These are phyloP conservation scores for Pseudopithomyces chartarum DNA, from an alignment of 2,329 filamentous ascomycete genomes.

Conservation along the genomic window DNA sequence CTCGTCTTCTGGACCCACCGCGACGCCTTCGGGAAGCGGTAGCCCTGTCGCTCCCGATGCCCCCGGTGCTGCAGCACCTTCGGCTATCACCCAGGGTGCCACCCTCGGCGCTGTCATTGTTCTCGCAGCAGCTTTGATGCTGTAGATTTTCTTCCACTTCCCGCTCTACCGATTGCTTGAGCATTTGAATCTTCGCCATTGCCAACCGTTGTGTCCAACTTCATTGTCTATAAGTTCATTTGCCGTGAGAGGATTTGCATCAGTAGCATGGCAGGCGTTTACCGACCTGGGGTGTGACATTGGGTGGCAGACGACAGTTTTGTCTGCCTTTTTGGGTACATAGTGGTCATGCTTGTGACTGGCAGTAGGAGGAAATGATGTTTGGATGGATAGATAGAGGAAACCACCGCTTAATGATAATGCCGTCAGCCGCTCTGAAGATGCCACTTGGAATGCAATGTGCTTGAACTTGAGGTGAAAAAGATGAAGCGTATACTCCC, in stretches of 20 bases:
- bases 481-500: too few relatives aligned
- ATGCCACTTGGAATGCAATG: too few relatives aligned
- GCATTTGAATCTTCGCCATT: background rate
- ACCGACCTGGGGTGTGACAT: background rate
- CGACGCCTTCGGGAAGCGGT: background rate
- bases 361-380: too few relatives aligned
- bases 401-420: background rate
- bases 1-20: slow-evolving; percentile 1
- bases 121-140: slow-evolving; percentile 23
- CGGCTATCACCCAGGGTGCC: slow-evolving; percentile 28
- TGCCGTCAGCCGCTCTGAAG: too few relatives aligned
- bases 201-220: background rate
- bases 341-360: too few relatives aligned
- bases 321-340: too few relatives aligned
- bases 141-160: slow-evolving; percentile 7
- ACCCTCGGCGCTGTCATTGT: slow-evolving; percentile 27
- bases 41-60: background rate
- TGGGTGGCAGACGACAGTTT: too few relatives aligned
- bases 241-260: background rate
- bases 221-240: background rate
- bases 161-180: background rate
- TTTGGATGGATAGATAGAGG: background rate
- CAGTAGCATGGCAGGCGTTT: slow-evolving; percentile 5
- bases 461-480: too few relatives aligned
- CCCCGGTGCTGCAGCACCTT: slow-evolving; percentile 21